These are phyloP conservation scores for Plasmopara halstedii DNA, from an alignment of 352 stramenopile genomes.

Conservation along the genomic window DNA sequence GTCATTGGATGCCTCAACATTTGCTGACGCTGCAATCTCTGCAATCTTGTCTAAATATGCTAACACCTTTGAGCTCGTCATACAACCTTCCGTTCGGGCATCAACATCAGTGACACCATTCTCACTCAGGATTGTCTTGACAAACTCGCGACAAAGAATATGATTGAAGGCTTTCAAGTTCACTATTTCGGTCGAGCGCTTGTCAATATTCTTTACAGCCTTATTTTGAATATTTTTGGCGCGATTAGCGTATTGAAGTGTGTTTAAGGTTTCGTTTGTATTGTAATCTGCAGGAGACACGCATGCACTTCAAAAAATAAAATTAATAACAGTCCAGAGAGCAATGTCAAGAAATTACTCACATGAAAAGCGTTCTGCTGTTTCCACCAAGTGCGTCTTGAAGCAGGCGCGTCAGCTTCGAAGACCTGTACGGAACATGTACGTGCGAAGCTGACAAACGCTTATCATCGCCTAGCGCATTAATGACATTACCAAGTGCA, in stretches of 20 bases:
- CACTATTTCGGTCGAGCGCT: conserved; percentile 59
- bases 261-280: conserved; percentile 70
- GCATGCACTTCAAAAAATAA: conserved; percentile 48
- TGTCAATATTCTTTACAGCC: conserved; percentile 84
- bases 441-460: conserved; percentile 32
- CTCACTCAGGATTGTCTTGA: conserved; percentile 44
- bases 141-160: conserved; percentile 55
- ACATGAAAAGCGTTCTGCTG: conserved; percentile 85
- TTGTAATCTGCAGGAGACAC: conserved; percentile 72
- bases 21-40: conserved; percentile 25
- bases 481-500: conserved; percentile 83
- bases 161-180: conserved; percentile 62
- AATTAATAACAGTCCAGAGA: neutral
- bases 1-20: conserved; percentile 17
- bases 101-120: conserved; percentile 17
- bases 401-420: conserved; percentile 72
- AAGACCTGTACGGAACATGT: conserved; percentile 76
- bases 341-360: conserved; percentile 6
- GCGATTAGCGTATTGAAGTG: conserved; percentile 80
- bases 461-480: conserved; percentile 71
- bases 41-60: conserved; percentile 53
- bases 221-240: conserved; percentile 89
- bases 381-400: conserved; percentile 85
- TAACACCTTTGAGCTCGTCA: conserved; percentile 42
- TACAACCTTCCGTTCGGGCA: conserved; percentile 25